Percentiles rank a stretch among this genome's conserved stretches.
phyloP scores from a whole-genome alignment of 1,284 basidiomycete genomes.

The Mycosarcoma mackinlayi region DNA sequence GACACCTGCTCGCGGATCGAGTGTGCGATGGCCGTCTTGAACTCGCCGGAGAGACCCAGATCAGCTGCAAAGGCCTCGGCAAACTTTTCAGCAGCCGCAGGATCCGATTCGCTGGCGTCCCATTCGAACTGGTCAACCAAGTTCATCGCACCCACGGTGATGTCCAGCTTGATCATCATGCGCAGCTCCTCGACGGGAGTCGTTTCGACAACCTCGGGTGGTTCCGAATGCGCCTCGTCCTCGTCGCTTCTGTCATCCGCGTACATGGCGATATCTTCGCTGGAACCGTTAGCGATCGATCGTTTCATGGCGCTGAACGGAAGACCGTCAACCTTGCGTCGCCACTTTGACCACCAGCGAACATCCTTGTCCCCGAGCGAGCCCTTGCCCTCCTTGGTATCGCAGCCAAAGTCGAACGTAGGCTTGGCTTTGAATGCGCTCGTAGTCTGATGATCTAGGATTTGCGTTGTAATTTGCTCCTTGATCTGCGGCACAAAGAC shows the following conservation, averaged over 20 bases:
- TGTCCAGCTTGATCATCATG: conserved; percentile 93
- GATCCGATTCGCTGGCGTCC: conserved; percentile 82
- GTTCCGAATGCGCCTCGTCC: conserved; percentile 68
- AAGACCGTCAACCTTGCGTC: conserved; percentile 26
- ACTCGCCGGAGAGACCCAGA: conserved; percentile 86
- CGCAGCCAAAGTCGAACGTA: conserved; percentile 24
- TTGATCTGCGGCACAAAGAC: conserved; percentile 81
- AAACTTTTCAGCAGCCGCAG: conserved; percentile 89
- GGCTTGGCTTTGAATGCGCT: conserved; percentile 57
- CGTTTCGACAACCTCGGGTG: conserved; percentile 36
- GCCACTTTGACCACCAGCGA: conserved; percentile 52
- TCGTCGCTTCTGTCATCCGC: conserved; percentile 66
- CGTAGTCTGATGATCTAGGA: conserved; percentile 75
- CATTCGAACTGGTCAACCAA: conserved; percentile 98
- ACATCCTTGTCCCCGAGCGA: conserved; percentile 39
- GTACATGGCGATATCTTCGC: conserved; percentile 67
- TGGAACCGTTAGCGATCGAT: conserved; percentile 72
- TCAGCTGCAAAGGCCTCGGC: conserved; percentile 88
- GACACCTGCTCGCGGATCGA: conserved; percentile 95
- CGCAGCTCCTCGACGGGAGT: conserved; percentile 76
- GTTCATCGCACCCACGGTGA: conserved; percentile 91
- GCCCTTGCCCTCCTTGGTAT: conserved; percentile 42
- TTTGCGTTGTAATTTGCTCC: conserved; percentile 85
- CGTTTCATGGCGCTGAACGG: conserved; percentile 64
- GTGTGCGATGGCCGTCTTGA: conserved; percentile 91